These are phyloP conservation scores for Quercus cerris DNA, from an alignment of 306 rosid species.

Conservation along the genomic window DNA sequence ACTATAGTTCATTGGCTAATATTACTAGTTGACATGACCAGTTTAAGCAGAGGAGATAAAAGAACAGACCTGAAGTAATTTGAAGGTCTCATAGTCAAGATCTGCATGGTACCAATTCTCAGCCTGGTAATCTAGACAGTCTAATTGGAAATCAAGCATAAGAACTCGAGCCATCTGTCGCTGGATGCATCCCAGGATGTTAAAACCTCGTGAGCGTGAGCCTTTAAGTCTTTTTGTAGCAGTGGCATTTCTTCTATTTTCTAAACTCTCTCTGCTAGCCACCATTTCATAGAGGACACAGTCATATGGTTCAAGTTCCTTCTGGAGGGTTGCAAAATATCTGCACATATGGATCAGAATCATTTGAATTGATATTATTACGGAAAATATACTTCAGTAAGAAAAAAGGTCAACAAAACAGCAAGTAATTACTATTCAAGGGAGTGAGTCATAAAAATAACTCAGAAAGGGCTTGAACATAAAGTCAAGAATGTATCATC, in stretches of 20 bases:
- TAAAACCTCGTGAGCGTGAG: constrained; percentile 62
- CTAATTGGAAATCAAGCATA: constrained; percentile 80
- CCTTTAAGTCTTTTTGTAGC: constrained; percentile 48
- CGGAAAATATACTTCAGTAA: background rate
- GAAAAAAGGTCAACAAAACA: background rate
- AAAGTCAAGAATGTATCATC: background rate
- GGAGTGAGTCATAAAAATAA: background rate
- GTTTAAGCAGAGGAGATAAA: constrained; percentile 6
- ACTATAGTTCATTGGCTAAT: no score
- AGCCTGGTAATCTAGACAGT: constrained; percentile 73
- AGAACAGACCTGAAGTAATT: constrained; percentile 71
- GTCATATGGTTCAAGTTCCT: constrained; percentile 82
- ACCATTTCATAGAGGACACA: constrained; percentile 97
- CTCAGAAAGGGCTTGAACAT: background rate
- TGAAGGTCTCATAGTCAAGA: constrained; percentile 93
- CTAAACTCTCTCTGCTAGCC: constrained; percentile 81
- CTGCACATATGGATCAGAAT: constrained; percentile 36
- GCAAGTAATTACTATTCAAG: background rate
- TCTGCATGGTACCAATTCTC: constrained; percentile 91
- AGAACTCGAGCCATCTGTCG: constrained; percentile 91
- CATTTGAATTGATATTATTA: constrained; percentile 1
- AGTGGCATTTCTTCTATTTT: constrained; percentile 48
- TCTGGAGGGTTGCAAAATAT: constrained; percentile 81
- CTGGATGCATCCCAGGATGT: constrained; percentile 83
- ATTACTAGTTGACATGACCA: background rate